Evolutionary conservation across 768 basidiomycete species (phyloP).

Genomic region (Rubroboletus pulcherrimus): DNA sequence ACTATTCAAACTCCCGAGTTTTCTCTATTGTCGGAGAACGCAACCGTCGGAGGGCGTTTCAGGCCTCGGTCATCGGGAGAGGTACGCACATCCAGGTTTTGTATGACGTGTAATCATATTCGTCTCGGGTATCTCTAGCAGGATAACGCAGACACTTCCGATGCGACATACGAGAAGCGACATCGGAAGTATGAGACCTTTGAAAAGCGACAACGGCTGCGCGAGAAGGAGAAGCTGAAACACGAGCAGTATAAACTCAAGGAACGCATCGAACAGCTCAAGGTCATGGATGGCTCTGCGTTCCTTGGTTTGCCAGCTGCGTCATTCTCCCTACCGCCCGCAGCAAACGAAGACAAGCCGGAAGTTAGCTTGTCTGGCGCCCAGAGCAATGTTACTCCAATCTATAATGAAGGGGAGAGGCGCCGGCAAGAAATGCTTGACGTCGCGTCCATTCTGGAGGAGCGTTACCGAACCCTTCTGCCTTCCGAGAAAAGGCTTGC

Average conservation of each 20-base stretch:
- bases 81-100: conserved; percentile 43
- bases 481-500: conserved; percentile 55
- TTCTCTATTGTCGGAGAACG: conserved; percentile 42
- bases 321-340: conserved; percentile 44
- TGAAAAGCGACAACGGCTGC: conserved; percentile 78
- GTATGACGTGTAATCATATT: conserved; percentile 8
- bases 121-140: conserved; percentile 24
- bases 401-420: conserved; percentile 64
- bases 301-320: conserved; percentile 62
- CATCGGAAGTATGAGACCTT: conserved; percentile 85
- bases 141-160: conserved; percentile 66
- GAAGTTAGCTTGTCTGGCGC: conserved; percentile 31
- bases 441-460: conserved; percentile 60
- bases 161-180: conserved; percentile 74
- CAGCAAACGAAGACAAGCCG: conserved; percentile 23
- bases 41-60: conserved; percentile 63
- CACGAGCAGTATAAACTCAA: conserved; percentile 91
- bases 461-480: conserved; percentile 70
- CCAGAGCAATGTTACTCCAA: conserved; percentile 36
- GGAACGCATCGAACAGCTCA: conserved; percentile 82
- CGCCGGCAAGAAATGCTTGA: conserved; percentile 72
- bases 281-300: conserved; percentile 64
- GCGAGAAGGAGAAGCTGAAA: conserved; percentile 89
- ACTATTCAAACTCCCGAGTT: conserved; percentile 80
- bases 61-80: conserved; percentile 67